Conservation (phyloP, 257 asterid genomes). For the Solanum ahanhuiri region DNA sequence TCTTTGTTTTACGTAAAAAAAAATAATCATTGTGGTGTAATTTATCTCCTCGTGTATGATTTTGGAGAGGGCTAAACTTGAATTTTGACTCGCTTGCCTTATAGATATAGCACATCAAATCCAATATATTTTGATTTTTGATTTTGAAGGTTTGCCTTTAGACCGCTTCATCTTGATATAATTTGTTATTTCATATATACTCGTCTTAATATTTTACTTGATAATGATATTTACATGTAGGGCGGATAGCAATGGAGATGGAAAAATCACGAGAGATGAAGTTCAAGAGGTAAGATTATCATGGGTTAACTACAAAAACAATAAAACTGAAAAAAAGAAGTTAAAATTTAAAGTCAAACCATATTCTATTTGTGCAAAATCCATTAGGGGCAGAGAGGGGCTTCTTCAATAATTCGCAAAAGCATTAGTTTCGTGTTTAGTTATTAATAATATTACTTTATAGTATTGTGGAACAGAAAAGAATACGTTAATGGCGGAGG, state of each 20-base stretch:
- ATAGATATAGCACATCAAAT: not conserved
- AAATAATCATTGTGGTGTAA: not conserved
- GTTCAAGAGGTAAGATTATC: slow-evolving; percentile 62
- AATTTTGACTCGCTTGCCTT: not conserved
- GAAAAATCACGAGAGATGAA: slow-evolving; percentile 81
- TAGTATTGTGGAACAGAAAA: not conserved
- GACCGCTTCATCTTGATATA: not conserved
- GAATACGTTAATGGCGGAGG: not conserved
- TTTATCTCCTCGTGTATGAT: not conserved
- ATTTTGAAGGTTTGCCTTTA: not conserved
- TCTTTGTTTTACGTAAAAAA: not conserved
- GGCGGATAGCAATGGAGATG: slow-evolving; percentile 89
- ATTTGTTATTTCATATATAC: not conserved
- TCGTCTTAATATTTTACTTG: not conserved
- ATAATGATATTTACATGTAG: slow-evolving; percentile 16
- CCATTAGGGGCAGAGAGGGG: not conserved
- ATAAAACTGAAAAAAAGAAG: not conserved
- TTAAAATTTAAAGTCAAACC: slow-evolving; percentile 21
- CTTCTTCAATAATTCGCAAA: not conserved
- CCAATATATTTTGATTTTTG: not conserved
- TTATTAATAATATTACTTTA: not conserved
- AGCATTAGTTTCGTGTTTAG: not conserved
- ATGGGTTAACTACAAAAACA: not conserved
- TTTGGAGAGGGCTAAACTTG: not conserved
- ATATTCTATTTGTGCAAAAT: slow-evolving; percentile 9